Percentiles rank a stretch among this genome's conserved stretches.
Evolutionary conservation across 257 asterid species (phyloP).

Genomic region (Fraxinus anomala): DNA sequence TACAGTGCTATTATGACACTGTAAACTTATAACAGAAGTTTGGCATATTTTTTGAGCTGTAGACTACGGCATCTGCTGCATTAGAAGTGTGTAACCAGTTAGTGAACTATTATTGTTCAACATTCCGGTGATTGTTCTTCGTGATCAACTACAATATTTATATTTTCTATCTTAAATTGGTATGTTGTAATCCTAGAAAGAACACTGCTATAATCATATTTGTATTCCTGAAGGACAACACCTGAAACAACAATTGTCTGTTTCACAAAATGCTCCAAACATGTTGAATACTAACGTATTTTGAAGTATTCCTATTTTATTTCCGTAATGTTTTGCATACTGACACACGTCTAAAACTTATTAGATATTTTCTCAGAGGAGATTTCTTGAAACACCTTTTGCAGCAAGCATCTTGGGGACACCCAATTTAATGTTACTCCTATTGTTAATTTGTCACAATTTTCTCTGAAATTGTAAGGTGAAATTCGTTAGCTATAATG

Average conservation of each 20-base stretch:
- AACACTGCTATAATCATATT: not conserved
- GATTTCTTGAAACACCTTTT: not conserved
- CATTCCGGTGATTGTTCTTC: not conserved
- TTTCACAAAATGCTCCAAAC: not conserved
- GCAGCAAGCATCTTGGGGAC: not conserved
- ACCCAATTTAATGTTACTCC: not conserved
- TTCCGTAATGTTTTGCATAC: not conserved
- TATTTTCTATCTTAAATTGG: not conserved
- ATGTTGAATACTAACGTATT: not conserved
- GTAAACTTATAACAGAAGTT: not conserved
- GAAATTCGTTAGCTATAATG: not conserved
- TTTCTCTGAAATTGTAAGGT: not conserved
- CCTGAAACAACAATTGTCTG: not conserved
- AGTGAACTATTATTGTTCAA: not conserved
- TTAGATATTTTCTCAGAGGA: not conserved
- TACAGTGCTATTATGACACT: not conserved
- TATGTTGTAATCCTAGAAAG: not conserved
- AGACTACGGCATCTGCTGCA: not conserved
- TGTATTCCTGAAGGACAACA: not conserved
- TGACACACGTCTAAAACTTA: not conserved
- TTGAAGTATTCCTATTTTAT: not conserved
- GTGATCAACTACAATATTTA: not conserved
- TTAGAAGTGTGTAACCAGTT: not conserved
- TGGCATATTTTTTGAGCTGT: not conserved
- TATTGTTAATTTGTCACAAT: not conserved